These are phyloP conservation scores for Entrophospora sp. DNA, from an alignment of 192 early-diverging fungal genomes.

Conservation along the genomic window DNA sequence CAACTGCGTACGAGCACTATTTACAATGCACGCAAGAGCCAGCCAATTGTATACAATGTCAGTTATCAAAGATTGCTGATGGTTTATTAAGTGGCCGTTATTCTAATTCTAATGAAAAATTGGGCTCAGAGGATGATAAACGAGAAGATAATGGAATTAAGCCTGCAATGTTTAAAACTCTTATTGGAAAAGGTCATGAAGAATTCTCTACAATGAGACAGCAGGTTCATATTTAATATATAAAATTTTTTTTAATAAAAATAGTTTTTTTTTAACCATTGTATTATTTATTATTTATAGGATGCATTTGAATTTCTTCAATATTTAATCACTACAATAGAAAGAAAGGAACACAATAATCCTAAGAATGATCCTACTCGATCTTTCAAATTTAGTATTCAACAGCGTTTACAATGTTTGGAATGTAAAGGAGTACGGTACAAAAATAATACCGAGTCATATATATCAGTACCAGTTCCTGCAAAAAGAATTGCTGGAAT, in stretches of 20 bases:
- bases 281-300: conserved; percentile 17
- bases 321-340: conserved; percentile 62
- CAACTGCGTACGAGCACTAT: conserved; percentile 39
- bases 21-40: conserved; percentile 44
- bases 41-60: conserved; percentile 79
- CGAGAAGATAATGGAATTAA: conserved; percentile 71
- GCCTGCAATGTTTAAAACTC: conserved; percentile 84
- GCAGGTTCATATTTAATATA: conserved; percentile 42
- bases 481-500: conserved; percentile 29
- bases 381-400: conserved; percentile 68
- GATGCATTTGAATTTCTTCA: conserved; percentile 94
- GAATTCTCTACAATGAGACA: conserved; percentile 98
- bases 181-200: conserved; percentile 81
- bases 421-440: conserved; percentile 80
- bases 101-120: conserved; percentile 39
- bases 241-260: background rate
- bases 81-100: conserved; percentile 87
- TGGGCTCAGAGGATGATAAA: conserved; percentile 32
- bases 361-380: conserved; percentile 61
- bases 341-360: conserved; percentile 65
- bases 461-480: conserved; percentile 62
- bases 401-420: conserved; percentile 83
- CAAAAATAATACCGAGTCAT: conserved; percentile 37
- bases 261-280: background rate
- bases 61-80: conserved; percentile 84